Base-by-base conservation (phyloP, 192 early-diverging fungal species). In the Umbelopsis isabellina region DNA sequence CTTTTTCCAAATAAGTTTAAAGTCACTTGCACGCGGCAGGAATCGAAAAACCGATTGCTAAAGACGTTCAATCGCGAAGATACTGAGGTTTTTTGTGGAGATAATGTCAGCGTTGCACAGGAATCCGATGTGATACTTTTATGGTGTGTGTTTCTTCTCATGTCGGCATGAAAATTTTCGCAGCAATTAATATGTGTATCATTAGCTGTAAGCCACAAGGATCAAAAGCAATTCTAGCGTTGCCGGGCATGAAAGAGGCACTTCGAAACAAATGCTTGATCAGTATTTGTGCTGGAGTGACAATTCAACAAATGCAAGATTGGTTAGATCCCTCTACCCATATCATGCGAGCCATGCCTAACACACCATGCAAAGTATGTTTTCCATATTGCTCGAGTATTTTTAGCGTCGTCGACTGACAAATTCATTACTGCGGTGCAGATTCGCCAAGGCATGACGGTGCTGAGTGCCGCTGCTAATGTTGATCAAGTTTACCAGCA, bases 381-480 rank as follows among this genome's bases (percentile, higher is more conserved):
- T 13, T 22, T 22, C 27, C 0, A 11, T 33, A 30, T 18, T 44
- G 33, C 11, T 7, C 25, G 10, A 0, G 3, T n/a, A 9, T 69
- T 2, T 20, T 27, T 0, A 15, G 27, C 50, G 9, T 71, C 21
- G 9, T 12, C 27, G 3, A 33, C 23, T 66, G 7, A 66, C 22
- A 15, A 0, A 35, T 49, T 16, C 10, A 23, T 27, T 15, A 0
- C 13, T 41, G 37, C 37, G 37, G 12, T 46, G 16, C 37, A 83
- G 79, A 84, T 86, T 55, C 80, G 82, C 15, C 80, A 86, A 45
- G 84, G 84, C 20, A 86, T 86, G 84, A 86, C 84, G 12, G 82
- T 86, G 4, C 21, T 86, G 18, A 79, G 76, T 20, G 78, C 80
- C 70, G 69, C 69, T 22, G 35, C 78, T 11, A 73, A 77, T 46